A percentile compares a stretch with the other conserved stretches of the same genome.
Conservation (phyloP, 768 basidiomycete genomes). For the Auriculariales sp. region DNA sequence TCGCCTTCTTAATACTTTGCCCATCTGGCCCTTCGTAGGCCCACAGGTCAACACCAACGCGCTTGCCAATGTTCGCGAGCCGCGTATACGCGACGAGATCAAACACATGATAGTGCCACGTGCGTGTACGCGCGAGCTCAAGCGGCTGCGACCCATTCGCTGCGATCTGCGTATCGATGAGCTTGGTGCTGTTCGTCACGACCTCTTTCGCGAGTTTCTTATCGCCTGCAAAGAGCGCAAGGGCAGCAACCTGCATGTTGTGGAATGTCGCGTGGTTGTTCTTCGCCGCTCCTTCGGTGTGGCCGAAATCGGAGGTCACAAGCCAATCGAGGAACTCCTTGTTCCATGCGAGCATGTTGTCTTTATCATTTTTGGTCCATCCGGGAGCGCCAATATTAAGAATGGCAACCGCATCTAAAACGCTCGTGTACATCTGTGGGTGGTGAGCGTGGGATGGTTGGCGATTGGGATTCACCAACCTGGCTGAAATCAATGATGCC, state of each 20-base stretch:
- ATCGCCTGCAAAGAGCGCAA: neutral
- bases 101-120: neutral
- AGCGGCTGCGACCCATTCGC: neutral
- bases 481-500: constrained; percentile 1
- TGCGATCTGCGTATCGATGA: neutral
- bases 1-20: neutral
- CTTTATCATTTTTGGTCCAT: neutral
- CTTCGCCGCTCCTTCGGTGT: neutral
- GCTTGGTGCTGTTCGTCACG: neutral
- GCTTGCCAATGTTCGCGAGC: neutral
- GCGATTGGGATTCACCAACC: neutral
- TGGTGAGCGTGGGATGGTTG: neutral
- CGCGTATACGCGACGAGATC: neutral
- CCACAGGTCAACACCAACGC: neutral
- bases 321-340: neutral
- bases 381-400: neutral
- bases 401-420: neutral
- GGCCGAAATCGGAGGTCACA: neutral
- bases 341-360: neutral
- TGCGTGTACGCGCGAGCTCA: neutral
- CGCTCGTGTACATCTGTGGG: neutral
- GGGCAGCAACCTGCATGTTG: neutral
- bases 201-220: neutral
- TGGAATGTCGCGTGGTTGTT: neutral
- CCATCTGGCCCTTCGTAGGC: neutral